Evolutionary conservation across 1,139 yeast species (phyloP).

Genomic region (Geotrichum histeridarum): DNA sequence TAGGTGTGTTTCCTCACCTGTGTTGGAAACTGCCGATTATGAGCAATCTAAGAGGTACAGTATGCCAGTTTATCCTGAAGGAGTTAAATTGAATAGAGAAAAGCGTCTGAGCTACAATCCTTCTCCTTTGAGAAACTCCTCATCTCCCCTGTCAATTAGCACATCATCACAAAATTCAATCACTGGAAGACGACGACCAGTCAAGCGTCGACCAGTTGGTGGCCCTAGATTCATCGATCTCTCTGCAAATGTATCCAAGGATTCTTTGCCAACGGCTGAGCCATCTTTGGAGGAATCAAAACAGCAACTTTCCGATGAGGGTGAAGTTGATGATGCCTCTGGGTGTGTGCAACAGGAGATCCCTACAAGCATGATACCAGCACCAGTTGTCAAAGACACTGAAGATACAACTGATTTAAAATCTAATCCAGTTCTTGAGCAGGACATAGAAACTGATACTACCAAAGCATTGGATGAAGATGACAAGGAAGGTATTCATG

Average conservation of each 20-base stretch:
- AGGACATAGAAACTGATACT: too few relatives aligned
- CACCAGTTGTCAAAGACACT: too few relatives aligned
- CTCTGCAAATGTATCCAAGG: too few relatives aligned
- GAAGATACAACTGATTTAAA: too few relatives aligned
- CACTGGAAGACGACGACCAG: neutral
- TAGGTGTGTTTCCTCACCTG: neutral
- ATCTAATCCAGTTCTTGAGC: too few relatives aligned
- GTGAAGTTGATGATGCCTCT: too few relatives aligned
- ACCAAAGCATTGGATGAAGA: too few relatives aligned
- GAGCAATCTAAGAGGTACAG: neutral
- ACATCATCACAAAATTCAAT: neutral
- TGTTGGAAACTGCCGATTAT: neutral
- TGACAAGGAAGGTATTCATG: too few relatives aligned
- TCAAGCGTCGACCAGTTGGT: slow-evolving; percentile 10
- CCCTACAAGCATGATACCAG: neutral
- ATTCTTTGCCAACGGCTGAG: too few relatives aligned
- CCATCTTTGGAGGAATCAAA: too few relatives aligned
- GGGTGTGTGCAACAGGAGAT: too few relatives aligned
- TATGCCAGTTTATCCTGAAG: neutral
- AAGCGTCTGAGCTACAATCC: slow-evolving; percentile 6
- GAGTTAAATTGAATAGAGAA: neutral
- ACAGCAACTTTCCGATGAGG: too few relatives aligned
- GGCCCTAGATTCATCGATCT: slow-evolving; percentile 1
- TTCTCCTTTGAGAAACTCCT: neutral
- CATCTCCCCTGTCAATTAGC: neutral